Evolutionary conservation across 345 rosid genomes (phyloP).

Genomic region (Salix brachista): DNA sequence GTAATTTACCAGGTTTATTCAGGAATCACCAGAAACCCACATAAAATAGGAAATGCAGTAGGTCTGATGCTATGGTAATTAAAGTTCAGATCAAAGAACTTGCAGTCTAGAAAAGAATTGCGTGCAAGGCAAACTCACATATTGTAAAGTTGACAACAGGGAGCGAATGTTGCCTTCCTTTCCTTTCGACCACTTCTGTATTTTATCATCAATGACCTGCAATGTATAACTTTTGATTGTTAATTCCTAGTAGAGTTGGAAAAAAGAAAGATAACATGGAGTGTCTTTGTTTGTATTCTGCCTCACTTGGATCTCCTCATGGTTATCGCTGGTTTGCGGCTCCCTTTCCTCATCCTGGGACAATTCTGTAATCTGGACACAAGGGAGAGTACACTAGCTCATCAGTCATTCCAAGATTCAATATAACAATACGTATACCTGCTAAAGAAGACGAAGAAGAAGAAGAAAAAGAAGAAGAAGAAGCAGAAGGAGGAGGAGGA

Average conservation of each 20-base stretch:
- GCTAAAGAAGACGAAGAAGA: background rate
- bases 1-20: background rate
- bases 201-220: conserved; percentile 63
- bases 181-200: conserved; percentile 70
- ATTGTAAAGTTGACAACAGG: conserved; percentile 82
- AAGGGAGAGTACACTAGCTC: conserved; percentile 4
- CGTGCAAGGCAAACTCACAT: conserved; percentile 46
- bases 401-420: conserved; percentile 17
- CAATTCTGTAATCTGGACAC: conserved; percentile 55
- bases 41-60: background rate
- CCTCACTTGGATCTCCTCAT: conserved; percentile 49
- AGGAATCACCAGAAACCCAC: background rate
- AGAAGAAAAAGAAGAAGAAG: too few relatives aligned
- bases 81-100: background rate
- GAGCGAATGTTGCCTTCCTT: conserved; percentile 88
- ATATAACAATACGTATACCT: background rate
- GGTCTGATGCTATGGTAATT: background rate
- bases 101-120: background rate
- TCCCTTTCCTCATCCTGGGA: conserved; percentile 35
- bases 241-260: background rate
- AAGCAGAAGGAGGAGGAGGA: conserved; percentile 4
- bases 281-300: conserved; percentile 1
- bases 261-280: background rate
- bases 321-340: conserved; percentile 24
- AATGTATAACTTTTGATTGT: conserved; percentile 13